Percentiles rank a stretch among this genome's conserved stretches.
phyloP scores from a whole-genome alignment of 2,329 filamentous ascomycete species.

The Sporothrix dimorphospora region DNA sequence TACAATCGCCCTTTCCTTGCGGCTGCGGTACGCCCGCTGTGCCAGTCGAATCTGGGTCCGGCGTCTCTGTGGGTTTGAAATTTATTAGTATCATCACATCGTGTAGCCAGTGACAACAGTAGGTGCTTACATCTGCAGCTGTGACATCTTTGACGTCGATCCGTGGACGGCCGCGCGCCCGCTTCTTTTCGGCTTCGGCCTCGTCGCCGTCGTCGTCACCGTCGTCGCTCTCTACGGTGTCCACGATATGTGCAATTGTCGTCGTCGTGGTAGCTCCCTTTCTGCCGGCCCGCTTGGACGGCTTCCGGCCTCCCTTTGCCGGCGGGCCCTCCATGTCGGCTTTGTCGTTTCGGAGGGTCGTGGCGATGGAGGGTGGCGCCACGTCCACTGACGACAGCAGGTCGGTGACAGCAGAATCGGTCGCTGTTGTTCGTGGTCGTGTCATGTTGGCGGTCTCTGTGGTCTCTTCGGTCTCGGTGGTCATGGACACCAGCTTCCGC shows the following conservation, averaged over 20 bases:
- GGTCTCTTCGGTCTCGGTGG: neutral
- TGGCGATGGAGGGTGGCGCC: neutral
- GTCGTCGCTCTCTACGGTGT: conserved; percentile 13
- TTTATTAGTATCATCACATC: conserved; percentile 20
- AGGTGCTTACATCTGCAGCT: conserved; percentile 70
- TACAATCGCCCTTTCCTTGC: conserved; percentile 81
- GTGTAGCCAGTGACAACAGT: neutral
- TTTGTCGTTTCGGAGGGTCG: neutral
- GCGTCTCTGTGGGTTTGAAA: conserved; percentile 60
- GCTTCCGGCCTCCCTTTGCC: neutral
- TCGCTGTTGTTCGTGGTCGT: neutral
- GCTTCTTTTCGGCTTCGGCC: conserved; percentile 53
- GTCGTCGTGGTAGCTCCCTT: conserved; percentile 1
- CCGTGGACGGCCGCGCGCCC: conserved; percentile 72
- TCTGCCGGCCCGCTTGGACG: conserved; percentile 10
- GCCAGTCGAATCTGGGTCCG: conserved; percentile 86
- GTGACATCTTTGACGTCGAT: conserved; percentile 78
- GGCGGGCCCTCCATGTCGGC: neutral
- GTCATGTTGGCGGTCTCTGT: neutral
- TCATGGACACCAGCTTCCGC: neutral
- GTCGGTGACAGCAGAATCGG: neutral
- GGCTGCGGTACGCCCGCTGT: conserved; percentile 80
- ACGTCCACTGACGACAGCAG: conserved; percentile 1
- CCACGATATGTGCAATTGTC: neutral
- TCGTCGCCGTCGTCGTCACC: conserved; percentile 30